A percentile compares a stretch with the other conserved stretches of the same genome.
Conservation (phyloP, 257 asterid species). For the Solanum bulbocastanum region DNA sequence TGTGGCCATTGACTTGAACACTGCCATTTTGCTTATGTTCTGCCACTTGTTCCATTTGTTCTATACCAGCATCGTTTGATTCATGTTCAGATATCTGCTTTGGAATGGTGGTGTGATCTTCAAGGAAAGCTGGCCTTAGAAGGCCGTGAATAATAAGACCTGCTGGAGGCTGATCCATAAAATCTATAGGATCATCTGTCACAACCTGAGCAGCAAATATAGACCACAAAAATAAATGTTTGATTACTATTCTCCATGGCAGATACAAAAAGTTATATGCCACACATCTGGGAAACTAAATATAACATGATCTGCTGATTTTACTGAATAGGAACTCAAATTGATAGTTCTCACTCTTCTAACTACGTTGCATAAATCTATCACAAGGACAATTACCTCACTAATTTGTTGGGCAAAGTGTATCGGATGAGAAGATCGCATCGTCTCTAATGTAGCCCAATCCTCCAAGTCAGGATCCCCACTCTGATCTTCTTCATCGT, state of each 20-base stretch:
- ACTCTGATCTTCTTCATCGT: conserved; percentile 53
- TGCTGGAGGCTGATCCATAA: conserved; percentile 88
- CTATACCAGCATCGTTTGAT: conserved; percentile 20
- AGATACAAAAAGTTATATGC: not conserved
- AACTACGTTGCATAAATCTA: not conserved
- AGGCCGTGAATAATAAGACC: conserved; percentile 90
- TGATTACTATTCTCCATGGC: not conserved
- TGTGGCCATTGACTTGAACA: conserved; percentile 51
- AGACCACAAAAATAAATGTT: not conserved
- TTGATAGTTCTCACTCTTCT: not conserved
- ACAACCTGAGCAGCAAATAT: conserved; percentile 42
- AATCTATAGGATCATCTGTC: conserved; percentile 76
- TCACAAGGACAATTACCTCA: conserved; percentile 36
- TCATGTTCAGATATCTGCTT: conserved; percentile 54
- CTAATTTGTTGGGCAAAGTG: conserved; percentile 71
- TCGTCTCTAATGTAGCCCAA: conserved; percentile 93
- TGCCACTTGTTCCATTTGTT: conserved; percentile 12
- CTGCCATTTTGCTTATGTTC: conserved; percentile 37
- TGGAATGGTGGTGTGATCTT: conserved; percentile 67
- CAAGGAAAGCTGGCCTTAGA: conserved; percentile 80
- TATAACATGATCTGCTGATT: not conserved
- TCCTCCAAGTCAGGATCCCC: conserved; percentile 80
- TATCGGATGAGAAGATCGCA: conserved; percentile 94
- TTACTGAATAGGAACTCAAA: not conserved
- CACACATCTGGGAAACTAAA: not conserved